Base-by-base conservation (phyloP, 2,329 filamentous ascomycete species). In the Zalaria sp. region DNA sequence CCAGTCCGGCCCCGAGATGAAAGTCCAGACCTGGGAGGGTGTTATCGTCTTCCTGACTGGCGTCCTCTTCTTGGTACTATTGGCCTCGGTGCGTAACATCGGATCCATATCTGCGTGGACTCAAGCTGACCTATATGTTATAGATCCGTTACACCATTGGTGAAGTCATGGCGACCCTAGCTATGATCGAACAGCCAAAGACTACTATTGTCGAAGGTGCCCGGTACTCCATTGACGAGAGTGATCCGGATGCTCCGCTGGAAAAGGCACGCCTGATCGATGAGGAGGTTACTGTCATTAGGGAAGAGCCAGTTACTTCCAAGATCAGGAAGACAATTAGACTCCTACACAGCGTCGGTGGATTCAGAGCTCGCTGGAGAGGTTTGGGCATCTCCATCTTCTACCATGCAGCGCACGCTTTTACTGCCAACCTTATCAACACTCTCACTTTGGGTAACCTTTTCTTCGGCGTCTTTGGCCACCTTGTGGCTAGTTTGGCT, bases 111-210 rank as follows among this genome's bases (percentile, higher is more conserved):
- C 18, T 18, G 18, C 18, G 18, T 18, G 18, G 18, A 18, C 18
- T 18, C 18, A 18, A 18, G 18, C 18, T 18, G 18, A 25, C 7
- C 18, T 34, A 8, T 8, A 34, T 34, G 8, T 26, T 25, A 38
- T 38, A 57, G 53, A 49, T 60, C 45, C 49, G 51, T 37, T 83
- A 82, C 61, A 76, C 73, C 36, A 71, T 78, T 49, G 71, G 71
- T 43, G 60, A 69, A 43, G 65, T 83, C 42, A 63, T 82, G 36
- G 68, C 73, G 2, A 75, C 74, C 4, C 68, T 83, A 35, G 68
- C 76, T 46, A 75, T 77, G 61, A 67, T 83, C 51, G 79, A 83
- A 58, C 72, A 72, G 37, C 68, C 73, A 32, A 63, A 69, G 48
- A 68, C 69, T 26, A 68, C 68, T 40, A 68, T 66, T 46, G 61